Evolutionary conservation across 139 green algal species (phyloP).

Genomic region (Ettlia oleoabundans): DNA sequence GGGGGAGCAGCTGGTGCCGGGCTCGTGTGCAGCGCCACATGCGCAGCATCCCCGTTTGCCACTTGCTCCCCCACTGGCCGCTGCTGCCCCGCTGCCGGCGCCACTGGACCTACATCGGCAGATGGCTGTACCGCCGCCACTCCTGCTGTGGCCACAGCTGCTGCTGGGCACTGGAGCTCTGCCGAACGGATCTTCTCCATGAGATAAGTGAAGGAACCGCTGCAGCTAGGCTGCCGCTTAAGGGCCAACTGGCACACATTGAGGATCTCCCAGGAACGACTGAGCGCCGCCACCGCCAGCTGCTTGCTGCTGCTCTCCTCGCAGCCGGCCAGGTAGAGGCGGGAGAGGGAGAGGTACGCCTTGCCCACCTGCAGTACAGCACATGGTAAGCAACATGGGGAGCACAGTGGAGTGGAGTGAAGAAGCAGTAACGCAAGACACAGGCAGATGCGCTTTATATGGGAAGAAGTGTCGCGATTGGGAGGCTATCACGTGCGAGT

Average conservation of each 20-base stretch:
- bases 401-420: neutral
- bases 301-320: slow-evolving; percentile 9
- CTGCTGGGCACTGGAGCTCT: neutral
- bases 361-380: slow-evolving; percentile 35
- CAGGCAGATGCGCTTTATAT: no score
- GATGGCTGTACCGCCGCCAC: neutral
- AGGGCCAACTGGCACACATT: slow-evolving; percentile 36
- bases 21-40: neutral
- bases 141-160: neutral
- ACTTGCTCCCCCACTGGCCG: neutral
- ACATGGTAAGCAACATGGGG: neutral
- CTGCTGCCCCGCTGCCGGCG: neutral
- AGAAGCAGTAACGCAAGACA: no score
- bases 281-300: slow-evolving; percentile 31
- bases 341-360: slow-evolving; percentile 32
- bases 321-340: slow-evolving; percentile 33
- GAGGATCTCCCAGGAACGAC: slow-evolving; percentile 26
- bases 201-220: slow-evolving; percentile 26
- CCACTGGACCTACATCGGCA: neutral
- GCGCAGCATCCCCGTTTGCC: neutral
- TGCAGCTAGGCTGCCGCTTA: slow-evolving; percentile 20
- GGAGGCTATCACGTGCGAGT: no score
- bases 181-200: slow-evolving; percentile 13
- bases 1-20: neutral
- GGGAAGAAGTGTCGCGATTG: no score